A percentile compares a stretch with the other conserved stretches of the same genome.
Conservation (phyloP, 1,139 yeast genomes). For the Geotrichum phurueaensis region DNA sequence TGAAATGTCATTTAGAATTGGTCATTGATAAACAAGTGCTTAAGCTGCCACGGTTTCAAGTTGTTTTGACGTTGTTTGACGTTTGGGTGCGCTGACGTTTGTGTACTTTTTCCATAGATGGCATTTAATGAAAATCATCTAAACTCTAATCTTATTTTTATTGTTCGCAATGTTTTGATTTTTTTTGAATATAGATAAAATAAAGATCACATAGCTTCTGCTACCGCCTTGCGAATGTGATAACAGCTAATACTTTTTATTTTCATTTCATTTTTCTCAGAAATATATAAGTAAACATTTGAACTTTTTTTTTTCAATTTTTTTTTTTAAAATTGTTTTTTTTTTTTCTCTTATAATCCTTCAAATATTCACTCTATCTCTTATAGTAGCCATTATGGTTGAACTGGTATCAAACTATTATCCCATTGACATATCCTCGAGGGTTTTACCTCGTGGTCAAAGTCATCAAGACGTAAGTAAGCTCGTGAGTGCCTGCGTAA, state of each 20-base stretch:
- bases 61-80: not conserved
- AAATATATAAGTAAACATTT: not conserved
- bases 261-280: not conserved
- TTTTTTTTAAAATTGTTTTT: not conserved
- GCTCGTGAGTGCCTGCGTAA: not conserved
- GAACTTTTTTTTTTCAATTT: not conserved
- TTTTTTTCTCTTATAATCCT: not conserved
- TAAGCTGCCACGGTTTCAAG: not conserved
- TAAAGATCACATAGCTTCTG: not conserved
- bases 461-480: not conserved
- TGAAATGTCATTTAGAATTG: slow-evolving; percentile 40
- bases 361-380: no score
- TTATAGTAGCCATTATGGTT: not conserved
- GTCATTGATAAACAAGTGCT: not conserved
- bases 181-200: not conserved
- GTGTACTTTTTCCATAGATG: not conserved
- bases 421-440: not conserved
- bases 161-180: not conserved
- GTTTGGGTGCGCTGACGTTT: not conserved
- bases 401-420: not conserved
- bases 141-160: not conserved
- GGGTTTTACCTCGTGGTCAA: not conserved
- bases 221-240: not conserved
- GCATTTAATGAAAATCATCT: not conserved
- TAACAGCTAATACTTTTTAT: no score